Evolutionary conservation across 176 grass and related monocot genomes (phyloP).

Genomic region (Alloteropsis semialata): DNA sequence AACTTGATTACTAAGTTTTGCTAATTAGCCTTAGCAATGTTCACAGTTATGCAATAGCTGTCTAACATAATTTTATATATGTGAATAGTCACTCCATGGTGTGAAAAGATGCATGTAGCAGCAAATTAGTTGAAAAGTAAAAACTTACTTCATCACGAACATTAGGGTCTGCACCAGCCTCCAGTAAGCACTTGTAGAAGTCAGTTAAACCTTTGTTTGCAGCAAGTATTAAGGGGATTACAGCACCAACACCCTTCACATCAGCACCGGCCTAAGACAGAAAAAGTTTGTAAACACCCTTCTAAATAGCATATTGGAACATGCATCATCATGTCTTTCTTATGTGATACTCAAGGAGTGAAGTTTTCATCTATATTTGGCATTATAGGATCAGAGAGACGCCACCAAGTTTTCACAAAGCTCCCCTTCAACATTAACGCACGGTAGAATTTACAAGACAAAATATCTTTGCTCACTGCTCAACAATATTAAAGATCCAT

Average conservation of each 20-base stretch:
- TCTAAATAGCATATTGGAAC: neutral
- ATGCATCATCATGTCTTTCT: neutral
- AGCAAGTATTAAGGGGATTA: conserved; percentile 17
- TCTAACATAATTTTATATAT: neutral
- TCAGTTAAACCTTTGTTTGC: conserved; percentile 24
- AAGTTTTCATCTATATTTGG: neutral
- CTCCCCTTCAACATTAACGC: no score
- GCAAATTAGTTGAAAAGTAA: neutral
- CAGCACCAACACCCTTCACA: conserved; percentile 28
- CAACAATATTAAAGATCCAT: neutral
- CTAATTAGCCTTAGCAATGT: neutral
- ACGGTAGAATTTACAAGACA: neutral
- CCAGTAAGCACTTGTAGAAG: conserved; percentile 22
- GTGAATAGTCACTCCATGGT: neutral
- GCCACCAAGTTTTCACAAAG: no score
- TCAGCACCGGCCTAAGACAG: conserved; percentile 37
- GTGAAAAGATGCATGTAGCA: neutral
- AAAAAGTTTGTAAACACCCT: neutral
- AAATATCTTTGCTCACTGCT: neutral
- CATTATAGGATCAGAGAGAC: no score
- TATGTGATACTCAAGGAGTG: neutral
- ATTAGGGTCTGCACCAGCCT: conserved; percentile 37
- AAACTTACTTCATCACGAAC: conserved; percentile 30
- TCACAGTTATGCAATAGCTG: neutral
- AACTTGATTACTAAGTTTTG: no score